Base-by-base conservation (phyloP, 345 rosid genomes). In the thale cress (Arabidopsis thaliana) region DNA sequence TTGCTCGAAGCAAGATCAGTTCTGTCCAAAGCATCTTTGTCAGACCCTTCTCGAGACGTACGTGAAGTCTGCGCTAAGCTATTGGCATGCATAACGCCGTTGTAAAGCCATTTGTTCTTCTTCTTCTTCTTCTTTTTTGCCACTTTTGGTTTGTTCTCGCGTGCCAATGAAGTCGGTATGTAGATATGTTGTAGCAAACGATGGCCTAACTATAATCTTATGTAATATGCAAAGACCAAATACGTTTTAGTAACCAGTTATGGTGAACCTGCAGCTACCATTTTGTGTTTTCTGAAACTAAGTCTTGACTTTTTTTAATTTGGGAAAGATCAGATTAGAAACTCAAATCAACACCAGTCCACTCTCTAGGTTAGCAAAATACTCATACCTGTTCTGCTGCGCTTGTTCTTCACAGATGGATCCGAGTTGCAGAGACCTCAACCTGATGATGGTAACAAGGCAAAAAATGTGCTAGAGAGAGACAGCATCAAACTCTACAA, bases 1-100 rank as follows among this genome's bases (percentile, higher is more conserved):
- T 82, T 91, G 57, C 75, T 89, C 4, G 93, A 88, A 78, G 96
- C 96, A 62, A 88, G 87, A 83, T 78, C 85, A 36, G 79, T 84
- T 32, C 85, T 93, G 65, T 83, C 82, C 16, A 74, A 77, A 53
- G 52, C 88, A 65, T 83, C 84, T 61, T 65, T 72, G 30, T 78
- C 86, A 30, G 98, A 88, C 82, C 85, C 86, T 69, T 87, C 91
- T 4, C 75, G 28, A 14, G 84, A 89, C 22, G 63, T 91, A 36
- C 86, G 79, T 61, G 81, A 81, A 40, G 72, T 91, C 48, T 89
- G 97, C 75, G 63, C 74, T 46, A 83, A 88, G 78, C 82, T 93
- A 69, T 81, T 89, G 7, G 81, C 83, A 22, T 91, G 97, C 70
- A 45, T 89, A 42, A 81, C 86, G 53, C 80, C 82, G 34, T 16